Evolutionary conservation across 108 stramenopile species (phyloP).

Genomic region (Nitzschia putrida): DNA sequence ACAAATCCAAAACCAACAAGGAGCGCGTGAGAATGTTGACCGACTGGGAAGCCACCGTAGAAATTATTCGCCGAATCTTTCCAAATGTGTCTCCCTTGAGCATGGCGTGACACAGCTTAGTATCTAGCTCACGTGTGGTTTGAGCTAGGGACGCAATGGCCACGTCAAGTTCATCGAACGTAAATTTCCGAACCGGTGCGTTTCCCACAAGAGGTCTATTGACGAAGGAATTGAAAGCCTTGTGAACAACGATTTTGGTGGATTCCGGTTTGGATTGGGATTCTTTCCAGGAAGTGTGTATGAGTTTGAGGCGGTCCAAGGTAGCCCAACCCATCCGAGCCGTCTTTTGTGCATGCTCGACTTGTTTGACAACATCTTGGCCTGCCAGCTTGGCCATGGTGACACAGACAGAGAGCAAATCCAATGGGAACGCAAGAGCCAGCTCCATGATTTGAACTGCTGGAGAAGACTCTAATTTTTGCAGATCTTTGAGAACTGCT

Average conservation of each 20-base stretch:
- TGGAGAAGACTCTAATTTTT: constrained; percentile 9
- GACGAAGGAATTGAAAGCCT: constrained; percentile 71
- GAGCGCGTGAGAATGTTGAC: constrained; percentile 73
- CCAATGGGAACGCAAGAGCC: constrained; percentile 24
- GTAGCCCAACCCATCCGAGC: constrained; percentile 11
- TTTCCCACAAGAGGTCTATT: constrained; percentile 74
- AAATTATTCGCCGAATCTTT: constrained; percentile 61
- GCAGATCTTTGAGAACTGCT: constrained; percentile 11
- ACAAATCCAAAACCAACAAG: constrained; percentile 75
- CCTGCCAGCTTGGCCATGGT: constrained; percentile 32
- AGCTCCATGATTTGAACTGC: constrained; percentile 9
- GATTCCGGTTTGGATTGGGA: constrained; percentile 16
- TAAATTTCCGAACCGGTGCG: constrained; percentile 69
- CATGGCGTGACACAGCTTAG: constrained; percentile 61
- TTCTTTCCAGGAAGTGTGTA: constrained; percentile 12
- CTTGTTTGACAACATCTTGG: constrained; percentile 12
- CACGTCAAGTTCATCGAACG: constrained; percentile 35
- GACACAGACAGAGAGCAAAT: constrained; percentile 19
- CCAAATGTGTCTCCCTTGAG: constrained; percentile 54
- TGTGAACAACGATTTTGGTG: constrained; percentile 22
- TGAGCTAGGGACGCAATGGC: constrained; percentile 40
- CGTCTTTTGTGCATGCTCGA: constrained; percentile 23
- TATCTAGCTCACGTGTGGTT: constrained; percentile 61
- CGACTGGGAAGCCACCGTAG: constrained; percentile 42
- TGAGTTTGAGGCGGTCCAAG: constrained; percentile 13